A percentile compares a stretch with the other conserved stretches of the same genome.
Evolutionary conservation across 1,284 basidiomycete species (phyloP).

Genomic region (Cutaneotrichosporon daszewskae): DNA sequence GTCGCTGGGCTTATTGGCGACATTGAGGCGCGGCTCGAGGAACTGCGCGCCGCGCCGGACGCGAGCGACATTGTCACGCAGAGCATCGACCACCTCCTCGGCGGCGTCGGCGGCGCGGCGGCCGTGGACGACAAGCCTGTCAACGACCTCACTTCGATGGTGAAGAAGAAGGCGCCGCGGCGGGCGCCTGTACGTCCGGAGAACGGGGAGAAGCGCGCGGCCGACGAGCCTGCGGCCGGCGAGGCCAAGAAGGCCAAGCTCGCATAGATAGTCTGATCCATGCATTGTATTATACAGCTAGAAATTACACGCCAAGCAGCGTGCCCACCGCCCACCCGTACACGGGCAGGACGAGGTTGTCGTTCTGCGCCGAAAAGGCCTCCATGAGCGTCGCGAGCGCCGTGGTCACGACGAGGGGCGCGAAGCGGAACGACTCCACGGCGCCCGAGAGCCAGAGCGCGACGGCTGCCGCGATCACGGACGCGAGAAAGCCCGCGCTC

Average conservation of each 20-base stretch:
- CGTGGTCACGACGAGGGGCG: slow-evolving; percentile 48
- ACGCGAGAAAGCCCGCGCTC: slow-evolving; percentile 70
- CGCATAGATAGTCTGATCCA: too few relatives aligned
- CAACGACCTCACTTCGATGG: slow-evolving; percentile 73
- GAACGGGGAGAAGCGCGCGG: slow-evolving; percentile 11
- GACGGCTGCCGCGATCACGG: slow-evolving; percentile 65
- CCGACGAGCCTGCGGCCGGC: slow-evolving; percentile 46
- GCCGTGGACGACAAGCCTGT: slow-evolving; percentile 51
- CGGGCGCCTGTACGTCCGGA: slow-evolving; percentile 46
- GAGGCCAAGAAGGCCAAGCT: slow-evolving; percentile 59
- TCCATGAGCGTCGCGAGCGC: slow-evolving; percentile 67
- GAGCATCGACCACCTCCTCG: slow-evolving; percentile 45
- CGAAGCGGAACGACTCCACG: slow-evolving; percentile 60
- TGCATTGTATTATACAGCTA: too few relatives aligned
- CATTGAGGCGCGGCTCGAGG: slow-evolving; percentile 79
- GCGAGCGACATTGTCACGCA: slow-evolving; percentile 49
- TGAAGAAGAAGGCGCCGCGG: slow-evolving; percentile 63
- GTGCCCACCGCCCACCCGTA: slow-evolving; percentile 65
- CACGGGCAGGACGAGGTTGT: slow-evolving; percentile 83
- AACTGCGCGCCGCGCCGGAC: slow-evolving; percentile 70
- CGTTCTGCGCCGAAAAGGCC: slow-evolving; percentile 85
- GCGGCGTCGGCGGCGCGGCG: slow-evolving; percentile 46
- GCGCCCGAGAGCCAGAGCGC: slow-evolving; percentile 64
- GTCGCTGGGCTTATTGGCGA: slow-evolving; percentile 68
- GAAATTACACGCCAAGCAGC: slow-evolving; percentile 37